Percentiles rank a stretch among this genome's conserved stretches.
Conservation (phyloP, 345 rosid genomes). For the Psidium guajava region DNA sequence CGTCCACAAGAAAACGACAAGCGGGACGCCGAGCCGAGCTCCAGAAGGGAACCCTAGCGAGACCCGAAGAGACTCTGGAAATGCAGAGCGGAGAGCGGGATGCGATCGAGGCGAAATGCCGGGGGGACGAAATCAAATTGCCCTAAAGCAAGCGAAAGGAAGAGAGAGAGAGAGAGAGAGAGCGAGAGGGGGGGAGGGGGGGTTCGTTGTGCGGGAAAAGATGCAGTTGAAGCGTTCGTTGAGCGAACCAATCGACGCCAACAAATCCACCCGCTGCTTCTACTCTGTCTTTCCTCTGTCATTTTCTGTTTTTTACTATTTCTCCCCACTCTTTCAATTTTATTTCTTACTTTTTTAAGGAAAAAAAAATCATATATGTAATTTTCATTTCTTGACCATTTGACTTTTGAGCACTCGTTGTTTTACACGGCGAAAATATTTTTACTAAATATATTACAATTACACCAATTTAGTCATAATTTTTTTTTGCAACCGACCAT, state of each 20-base stretch:
- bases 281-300: background rate
- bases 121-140: background rate
- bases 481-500: too few species aligned
- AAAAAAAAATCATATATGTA: background rate
- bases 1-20: too few species aligned
- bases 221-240: conserved; percentile 74
- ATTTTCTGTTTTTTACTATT: background rate
- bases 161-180: background rate
- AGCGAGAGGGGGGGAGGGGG: background rate
- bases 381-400: background rate
- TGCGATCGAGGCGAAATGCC: background rate
- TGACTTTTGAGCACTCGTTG: background rate
- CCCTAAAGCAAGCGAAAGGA: background rate
- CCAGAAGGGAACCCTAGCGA: background rate
- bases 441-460: too few species aligned
- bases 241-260: conserved; percentile 34
- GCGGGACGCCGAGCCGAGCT: background rate
- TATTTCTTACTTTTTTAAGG: too few species aligned
- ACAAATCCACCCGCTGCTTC: conserved; percentile 10
- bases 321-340: background rate
- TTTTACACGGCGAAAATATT: too few species aligned
- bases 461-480: too few species aligned
- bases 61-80: background rate
- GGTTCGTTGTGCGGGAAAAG: conserved; percentile 32
- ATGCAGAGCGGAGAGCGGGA: conserved; percentile 12